These are phyloP conservation scores for Wallacemonas collosoma DNA, from an alignment of 208 protist genomes.

Conservation along the genomic window DNA sequence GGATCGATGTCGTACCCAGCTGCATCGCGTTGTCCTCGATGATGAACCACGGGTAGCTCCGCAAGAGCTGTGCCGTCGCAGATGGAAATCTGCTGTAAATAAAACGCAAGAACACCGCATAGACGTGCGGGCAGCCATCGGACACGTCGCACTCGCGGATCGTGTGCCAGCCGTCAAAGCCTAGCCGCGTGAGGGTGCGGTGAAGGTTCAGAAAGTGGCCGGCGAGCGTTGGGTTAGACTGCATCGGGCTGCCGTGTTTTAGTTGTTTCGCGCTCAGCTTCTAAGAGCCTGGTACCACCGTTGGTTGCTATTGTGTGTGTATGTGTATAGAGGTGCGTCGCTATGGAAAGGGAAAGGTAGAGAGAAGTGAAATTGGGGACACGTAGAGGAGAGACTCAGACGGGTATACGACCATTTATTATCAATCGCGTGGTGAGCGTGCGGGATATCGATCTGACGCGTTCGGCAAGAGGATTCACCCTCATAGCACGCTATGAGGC, in stretches of 20 bases:
- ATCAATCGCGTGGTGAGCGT: no score
- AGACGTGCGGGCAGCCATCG: conserved; percentile 42
- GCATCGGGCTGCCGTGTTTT: neutral
- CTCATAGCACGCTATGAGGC: no score
- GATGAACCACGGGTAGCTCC: conserved; percentile 47
- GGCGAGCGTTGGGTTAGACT: neutral
- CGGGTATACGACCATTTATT: no score
- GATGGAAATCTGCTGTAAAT: conserved; percentile 33
- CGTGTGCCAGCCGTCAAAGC: conserved; percentile 38
- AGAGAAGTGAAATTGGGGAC: no score
- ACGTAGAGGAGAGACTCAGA: no score
- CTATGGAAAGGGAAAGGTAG: no score
- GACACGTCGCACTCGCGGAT: conserved; percentile 46
- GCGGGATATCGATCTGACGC: no score
- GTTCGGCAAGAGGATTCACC: no score
- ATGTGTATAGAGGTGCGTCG: no score
- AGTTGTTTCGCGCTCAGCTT: neutral
- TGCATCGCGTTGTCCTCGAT: conserved; percentile 36
- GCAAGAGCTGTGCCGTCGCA: conserved; percentile 31
- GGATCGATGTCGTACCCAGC: conserved; percentile 29
- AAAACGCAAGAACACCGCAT: conserved; percentile 51
- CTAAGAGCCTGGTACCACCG: no score
- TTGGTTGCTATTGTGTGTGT: no score
- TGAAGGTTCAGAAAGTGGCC: conserved; percentile 41
- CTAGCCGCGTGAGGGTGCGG: conserved; percentile 40